Conservation (phyloP, 2,329 filamentous ascomycete genomes). For the Fusarium sp. region DNA sequence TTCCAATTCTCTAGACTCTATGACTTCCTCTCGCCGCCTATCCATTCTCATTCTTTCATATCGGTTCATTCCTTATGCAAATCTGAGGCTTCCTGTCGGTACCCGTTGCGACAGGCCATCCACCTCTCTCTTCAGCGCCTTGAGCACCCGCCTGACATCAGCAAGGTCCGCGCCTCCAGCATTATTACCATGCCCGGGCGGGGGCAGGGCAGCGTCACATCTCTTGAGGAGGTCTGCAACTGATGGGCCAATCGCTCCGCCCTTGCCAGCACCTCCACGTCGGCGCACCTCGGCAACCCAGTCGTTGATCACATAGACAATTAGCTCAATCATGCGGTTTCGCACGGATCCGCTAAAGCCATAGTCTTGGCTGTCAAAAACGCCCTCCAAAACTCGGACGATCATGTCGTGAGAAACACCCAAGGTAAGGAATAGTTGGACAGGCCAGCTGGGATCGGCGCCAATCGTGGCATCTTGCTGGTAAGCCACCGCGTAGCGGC, state of each 20-base stretch:
- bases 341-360: constrained; percentile 63
- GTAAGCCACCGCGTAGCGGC: constrained; percentile 67
- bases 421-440: constrained; percentile 64
- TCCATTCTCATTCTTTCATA: constrained; percentile 1
- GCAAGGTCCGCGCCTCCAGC: constrained; percentile 56
- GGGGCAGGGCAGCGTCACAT: constrained; percentile 58
- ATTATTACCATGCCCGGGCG: constrained; percentile 53
- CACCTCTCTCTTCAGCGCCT: constrained; percentile 55
- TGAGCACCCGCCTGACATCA: constrained; percentile 55
- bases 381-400: constrained; percentile 63
- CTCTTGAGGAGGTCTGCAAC: constrained; percentile 60
- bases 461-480: constrained; percentile 66
- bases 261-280: constrained; percentile 54
- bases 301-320: constrained; percentile 58
- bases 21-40: background rate
- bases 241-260: constrained; percentile 53
- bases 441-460: constrained; percentile 66
- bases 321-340: constrained; percentile 63
- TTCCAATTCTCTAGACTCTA: constrained; percentile 16
- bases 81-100: constrained; percentile 56
- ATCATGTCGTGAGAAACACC: constrained; percentile 66
- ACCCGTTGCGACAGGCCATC: constrained; percentile 55
- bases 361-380: constrained; percentile 67
- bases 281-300: constrained; percentile 62
- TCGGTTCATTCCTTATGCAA: constrained; percentile 49